These are phyloP conservation scores for Gossypioides kirkii DNA, from an alignment of 345 rosid species.

Conservation along the genomic window DNA sequence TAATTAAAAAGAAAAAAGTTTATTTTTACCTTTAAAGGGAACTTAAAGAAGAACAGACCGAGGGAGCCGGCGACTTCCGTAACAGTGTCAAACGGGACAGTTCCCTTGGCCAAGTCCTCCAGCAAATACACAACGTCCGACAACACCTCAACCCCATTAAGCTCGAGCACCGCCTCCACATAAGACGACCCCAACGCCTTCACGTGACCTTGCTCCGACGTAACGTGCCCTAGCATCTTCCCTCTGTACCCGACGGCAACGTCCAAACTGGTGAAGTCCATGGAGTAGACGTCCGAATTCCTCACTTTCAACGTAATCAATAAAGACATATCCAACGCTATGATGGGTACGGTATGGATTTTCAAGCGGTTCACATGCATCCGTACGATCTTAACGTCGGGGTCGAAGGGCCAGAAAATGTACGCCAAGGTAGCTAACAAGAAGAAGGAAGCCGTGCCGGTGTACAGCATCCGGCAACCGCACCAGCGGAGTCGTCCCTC, in stretches of 20 bases:
- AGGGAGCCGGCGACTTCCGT: conserved; percentile 50
- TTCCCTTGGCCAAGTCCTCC: conserved; percentile 43
- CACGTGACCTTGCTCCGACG: conserved; percentile 48
- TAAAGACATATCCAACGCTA: conserved; percentile 51
- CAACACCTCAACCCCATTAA: conserved; percentile 51
- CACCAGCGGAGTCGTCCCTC: background rate
- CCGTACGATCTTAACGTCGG: conserved; percentile 45
- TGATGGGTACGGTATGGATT: conserved; percentile 39
- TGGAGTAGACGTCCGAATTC: conserved; percentile 62
- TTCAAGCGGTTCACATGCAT: conserved; percentile 44
- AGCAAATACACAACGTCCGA: conserved; percentile 50
- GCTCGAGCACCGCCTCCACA: conserved; percentile 54
- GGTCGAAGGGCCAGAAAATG: conserved; percentile 73
- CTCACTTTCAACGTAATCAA: conserved; percentile 48
- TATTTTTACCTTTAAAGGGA: conserved; percentile 57
- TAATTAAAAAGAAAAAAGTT: background rate
- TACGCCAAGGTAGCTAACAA: conserved; percentile 34
- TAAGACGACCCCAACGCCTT: conserved; percentile 54
- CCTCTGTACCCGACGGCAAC: conserved; percentile 60
- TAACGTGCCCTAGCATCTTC: conserved; percentile 67
- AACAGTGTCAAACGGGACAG: conserved; percentile 48
- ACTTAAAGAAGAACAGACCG: conserved; percentile 45
- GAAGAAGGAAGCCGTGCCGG: conserved; percentile 28
- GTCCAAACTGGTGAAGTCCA: conserved; percentile 49
- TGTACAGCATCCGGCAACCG: conserved; percentile 25